Conservation (phyloP, 2,329 filamentous ascomycete genomes). For the Paraconiothyrium sp. region DNA sequence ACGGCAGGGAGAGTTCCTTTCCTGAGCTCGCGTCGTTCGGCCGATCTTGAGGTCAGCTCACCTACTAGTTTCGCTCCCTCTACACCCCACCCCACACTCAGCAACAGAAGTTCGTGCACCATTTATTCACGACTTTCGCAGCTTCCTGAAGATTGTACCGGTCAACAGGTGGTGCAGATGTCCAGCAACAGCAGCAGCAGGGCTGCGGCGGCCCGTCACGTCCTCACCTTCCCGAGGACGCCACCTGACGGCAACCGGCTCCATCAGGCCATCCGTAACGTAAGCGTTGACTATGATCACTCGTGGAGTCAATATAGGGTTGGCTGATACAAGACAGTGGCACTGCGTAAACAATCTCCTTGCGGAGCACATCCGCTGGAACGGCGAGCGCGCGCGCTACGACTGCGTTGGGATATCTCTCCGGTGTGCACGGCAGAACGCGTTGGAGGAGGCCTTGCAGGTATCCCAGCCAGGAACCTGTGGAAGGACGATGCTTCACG, state of each 20-base stretch:
- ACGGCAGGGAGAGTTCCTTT: no score
- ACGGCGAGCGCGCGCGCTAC: not conserved
- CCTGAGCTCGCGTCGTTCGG: not conserved
- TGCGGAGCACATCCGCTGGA: not conserved
- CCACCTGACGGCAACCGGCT: not conserved
- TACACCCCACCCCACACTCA: not conserved
- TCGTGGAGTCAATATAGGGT: not conserved
- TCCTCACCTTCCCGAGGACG: no score
- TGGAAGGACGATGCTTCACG: no score
- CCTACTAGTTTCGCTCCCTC: not conserved
- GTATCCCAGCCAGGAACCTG: no score
- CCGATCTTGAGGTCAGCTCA: not conserved
- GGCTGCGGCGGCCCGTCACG: no score
- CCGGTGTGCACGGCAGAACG: no score
- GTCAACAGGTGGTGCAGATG: not conserved
- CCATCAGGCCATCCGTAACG: not conserved
- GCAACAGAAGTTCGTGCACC: not conserved
- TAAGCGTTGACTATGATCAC: not conserved
- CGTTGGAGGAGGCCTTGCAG: not conserved
- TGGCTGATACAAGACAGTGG: not conserved
- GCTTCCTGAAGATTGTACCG: not conserved
- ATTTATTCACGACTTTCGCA: not conserved
- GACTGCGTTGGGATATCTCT: not conserved
- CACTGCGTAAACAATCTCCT: not conserved
- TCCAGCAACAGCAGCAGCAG: not conserved